Evolutionary conservation across 805 yeast genomes (phyloP).

Genomic region (Saturnispora silvae): DNA sequence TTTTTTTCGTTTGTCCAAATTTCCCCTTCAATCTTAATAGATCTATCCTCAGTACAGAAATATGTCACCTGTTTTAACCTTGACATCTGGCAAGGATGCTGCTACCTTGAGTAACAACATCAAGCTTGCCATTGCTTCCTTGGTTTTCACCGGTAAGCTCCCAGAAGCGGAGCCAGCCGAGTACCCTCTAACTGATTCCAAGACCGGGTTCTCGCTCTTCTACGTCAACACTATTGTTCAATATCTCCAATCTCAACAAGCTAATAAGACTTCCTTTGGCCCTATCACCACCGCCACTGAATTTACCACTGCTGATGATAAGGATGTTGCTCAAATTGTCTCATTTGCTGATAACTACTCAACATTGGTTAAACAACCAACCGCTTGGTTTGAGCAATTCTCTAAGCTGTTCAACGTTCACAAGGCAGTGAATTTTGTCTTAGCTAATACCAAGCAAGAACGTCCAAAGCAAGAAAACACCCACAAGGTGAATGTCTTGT

Average conservation of each 20-base stretch:
- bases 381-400: constrained; percentile 35
- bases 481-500: constrained; percentile 22
- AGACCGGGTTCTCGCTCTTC: constrained; percentile 37
- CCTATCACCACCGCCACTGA: constrained; percentile 43
- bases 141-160: constrained; percentile 5
- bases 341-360: constrained; percentile 51
- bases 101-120: constrained; percentile 30
- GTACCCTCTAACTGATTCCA: constrained; percentile 19
- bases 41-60: too few species aligned
- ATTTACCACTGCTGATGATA: constrained; percentile 18
- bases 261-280: constrained; percentile 30
- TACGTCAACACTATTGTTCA: constrained; percentile 66
- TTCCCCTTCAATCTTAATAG: too few species aligned
- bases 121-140: constrained; percentile 29
- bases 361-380: constrained; percentile 10
- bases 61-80: constrained; percentile 19
- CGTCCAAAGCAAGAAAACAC: constrained; percentile 34
- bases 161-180: constrained; percentile 7
- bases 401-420: constrained; percentile 29
- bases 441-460: constrained; percentile 33
- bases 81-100: constrained; percentile 9
- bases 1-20: too few species aligned
- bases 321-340: constrained; percentile 46
- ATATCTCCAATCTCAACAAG: constrained; percentile 34
- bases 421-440: constrained; percentile 37